Conservation (phyloP, 2,329 filamentous ascomycete genomes). For the Dactylellina cionopaga region DNA sequence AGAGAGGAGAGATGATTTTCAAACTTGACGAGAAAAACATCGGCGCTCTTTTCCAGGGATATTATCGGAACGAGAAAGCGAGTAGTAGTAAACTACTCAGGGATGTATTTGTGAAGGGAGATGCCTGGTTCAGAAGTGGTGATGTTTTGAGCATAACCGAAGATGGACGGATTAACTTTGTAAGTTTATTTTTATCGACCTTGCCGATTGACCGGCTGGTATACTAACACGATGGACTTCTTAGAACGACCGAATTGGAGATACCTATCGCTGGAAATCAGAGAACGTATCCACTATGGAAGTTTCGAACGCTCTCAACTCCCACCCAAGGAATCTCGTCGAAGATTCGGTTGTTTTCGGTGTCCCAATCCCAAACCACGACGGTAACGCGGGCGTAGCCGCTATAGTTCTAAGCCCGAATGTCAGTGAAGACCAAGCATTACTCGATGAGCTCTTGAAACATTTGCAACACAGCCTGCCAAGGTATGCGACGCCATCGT, state of each 20-base stretch:
- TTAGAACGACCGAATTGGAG: constrained; percentile 74
- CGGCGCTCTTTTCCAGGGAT: constrained; percentile 77
- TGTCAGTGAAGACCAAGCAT: constrained; percentile 64
- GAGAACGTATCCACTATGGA: constrained; percentile 86
- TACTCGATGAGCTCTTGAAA: constrained; percentile 69
- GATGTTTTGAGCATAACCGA: constrained; percentile 77
- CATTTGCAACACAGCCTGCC: constrained; percentile 72
- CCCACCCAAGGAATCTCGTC: constrained; percentile 68
- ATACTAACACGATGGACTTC: not conserved
- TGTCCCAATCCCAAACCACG: constrained; percentile 79
- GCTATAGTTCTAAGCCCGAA: constrained; percentile 68
- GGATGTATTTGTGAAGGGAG: constrained; percentile 77
- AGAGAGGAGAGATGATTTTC: constrained; percentile 80
- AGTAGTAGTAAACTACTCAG: constrained; percentile 78
- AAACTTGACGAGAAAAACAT: constrained; percentile 74
- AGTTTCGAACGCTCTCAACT: constrained; percentile 78
- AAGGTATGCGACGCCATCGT: constrained; percentile 79
- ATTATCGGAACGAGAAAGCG: constrained; percentile 77
- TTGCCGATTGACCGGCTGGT: not conserved
- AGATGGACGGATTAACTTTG: constrained; percentile 80
- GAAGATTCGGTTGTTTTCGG: constrained; percentile 88
- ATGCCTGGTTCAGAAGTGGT: constrained; percentile 85
- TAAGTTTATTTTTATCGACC: constrained; percentile 57
- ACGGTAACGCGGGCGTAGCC: constrained; percentile 84
- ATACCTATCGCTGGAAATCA: constrained; percentile 82